phyloP scores from a whole-genome alignment of 169 alveolate species.

The Eimeria necatrix region DNA sequence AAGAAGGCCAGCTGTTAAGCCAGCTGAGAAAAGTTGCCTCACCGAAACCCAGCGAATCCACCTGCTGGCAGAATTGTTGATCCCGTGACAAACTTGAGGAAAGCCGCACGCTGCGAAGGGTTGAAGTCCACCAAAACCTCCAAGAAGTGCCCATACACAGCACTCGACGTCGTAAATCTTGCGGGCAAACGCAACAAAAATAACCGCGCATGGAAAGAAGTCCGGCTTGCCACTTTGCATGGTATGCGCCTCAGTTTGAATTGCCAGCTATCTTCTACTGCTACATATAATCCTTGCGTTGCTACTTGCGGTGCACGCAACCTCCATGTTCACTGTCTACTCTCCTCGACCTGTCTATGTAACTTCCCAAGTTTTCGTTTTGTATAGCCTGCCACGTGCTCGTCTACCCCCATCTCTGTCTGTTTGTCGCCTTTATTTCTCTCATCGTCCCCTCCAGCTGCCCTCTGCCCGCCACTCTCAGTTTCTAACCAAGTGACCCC shows the following conservation, averaged over 20 bases:
- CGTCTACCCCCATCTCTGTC: not conserved
- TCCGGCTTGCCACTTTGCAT: no score
- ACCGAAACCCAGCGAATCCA: constrained; percentile 95
- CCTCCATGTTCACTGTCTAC: no score
- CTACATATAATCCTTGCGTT: no score
- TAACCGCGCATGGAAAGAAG: not conserved
- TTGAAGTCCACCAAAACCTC: constrained; percentile 70
- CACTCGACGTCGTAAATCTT: constrained; percentile 70
- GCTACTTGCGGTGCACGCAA: no score
- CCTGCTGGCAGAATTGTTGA: constrained; percentile 96
- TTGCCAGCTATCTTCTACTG: no score
- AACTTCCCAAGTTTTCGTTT: no score
- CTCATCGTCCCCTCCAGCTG: not conserved
- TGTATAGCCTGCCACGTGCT: no score
- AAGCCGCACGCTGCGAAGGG: constrained; percentile 72
- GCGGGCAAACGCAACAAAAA: not conserved
- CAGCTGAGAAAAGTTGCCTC: not conserved
- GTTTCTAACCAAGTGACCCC: not conserved
- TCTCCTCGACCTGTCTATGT: no score
- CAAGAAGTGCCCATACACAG: constrained; percentile 67
- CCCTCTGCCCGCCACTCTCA: not conserved
- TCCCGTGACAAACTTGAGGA: constrained; percentile 94
- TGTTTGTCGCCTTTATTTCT: not conserved
- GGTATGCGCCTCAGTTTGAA: no score
- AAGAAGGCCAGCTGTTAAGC: not conserved